Percentiles rank a stretch among this genome's conserved stretches.
These are phyloP conservation scores for Fraxinus xanthoxyloides DNA, from an alignment of 305 asterid species.

Conservation along the genomic window DNA sequence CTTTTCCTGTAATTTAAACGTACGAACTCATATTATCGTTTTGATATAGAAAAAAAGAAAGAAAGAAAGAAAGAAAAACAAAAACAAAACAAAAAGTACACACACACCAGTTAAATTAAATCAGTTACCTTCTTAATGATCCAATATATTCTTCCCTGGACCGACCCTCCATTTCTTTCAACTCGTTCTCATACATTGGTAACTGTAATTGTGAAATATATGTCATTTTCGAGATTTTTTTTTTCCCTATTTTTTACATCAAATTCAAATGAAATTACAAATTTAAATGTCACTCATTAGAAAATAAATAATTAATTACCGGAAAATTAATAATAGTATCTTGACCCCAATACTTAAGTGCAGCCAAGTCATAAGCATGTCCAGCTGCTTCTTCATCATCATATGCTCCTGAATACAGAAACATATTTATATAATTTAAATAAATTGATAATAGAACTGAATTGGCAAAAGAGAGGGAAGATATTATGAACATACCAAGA, in stretches of 20 bases:
- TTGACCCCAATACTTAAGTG: conserved; percentile 85
- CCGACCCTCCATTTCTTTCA: conserved; percentile 60
- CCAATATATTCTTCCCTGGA: conserved; percentile 89
- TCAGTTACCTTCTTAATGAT: conserved; percentile 58
- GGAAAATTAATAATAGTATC: conserved; percentile 81
- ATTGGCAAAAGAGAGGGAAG: neutral
- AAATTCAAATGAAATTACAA: neutral
- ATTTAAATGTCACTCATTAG: neutral
- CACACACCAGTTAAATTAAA: neutral
- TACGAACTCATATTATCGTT: neutral
- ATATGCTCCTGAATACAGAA: conserved; percentile 57
- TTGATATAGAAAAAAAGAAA: no score
- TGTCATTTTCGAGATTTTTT: neutral
- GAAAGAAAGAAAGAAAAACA: no score
- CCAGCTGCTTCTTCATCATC: conserved; percentile 87
- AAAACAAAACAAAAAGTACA: neutral
- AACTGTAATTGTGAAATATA: conserved; percentile 34
- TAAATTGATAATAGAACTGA: neutral
- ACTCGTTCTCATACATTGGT: conserved; percentile 59
- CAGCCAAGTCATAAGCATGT: conserved; percentile 87
- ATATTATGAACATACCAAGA: conserved; percentile 51
- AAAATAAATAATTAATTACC: conserved; percentile 25
- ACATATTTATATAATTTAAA: neutral
- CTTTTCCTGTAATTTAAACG: conserved; percentile 47
- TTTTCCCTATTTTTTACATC: neutral